Conservation (phyloP, 1,284 basidiomycete genomes). For the Ceratobasidium sp. region DNA sequence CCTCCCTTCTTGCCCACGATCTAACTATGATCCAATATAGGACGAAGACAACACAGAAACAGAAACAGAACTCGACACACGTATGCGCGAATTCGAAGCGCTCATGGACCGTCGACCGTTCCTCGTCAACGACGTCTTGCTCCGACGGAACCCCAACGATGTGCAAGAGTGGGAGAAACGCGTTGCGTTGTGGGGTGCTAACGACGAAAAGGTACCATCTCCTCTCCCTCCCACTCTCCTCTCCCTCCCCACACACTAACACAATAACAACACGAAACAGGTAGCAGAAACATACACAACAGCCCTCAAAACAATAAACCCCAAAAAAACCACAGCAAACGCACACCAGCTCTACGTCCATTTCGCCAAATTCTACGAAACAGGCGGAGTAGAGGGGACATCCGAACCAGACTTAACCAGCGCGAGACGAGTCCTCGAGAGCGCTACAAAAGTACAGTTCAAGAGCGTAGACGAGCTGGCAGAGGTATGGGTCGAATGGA, state of each 20-base stretch:
- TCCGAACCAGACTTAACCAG: constrained; percentile 87
- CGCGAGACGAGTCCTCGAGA: constrained; percentile 93
- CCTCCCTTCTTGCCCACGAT: constrained; percentile 48
- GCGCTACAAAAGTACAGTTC: constrained; percentile 92
- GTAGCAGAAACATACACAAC: constrained; percentile 93
- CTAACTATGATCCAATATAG: constrained; percentile 54
- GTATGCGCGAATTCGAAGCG: constrained; percentile 95
- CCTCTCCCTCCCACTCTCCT: background rate
- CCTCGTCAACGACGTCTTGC: constrained; percentile 94
- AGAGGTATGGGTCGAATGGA: constrained; percentile 99
- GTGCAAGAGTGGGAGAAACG: constrained; percentile 99
- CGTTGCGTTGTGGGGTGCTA: constrained; percentile 91
- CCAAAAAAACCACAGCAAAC: constrained; percentile 93
- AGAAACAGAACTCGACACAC: constrained; percentile 87
- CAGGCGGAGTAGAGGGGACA: constrained; percentile 85
- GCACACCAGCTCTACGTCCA: constrained; percentile 93
- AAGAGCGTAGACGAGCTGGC: constrained; percentile 97
- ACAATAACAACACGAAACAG: constrained; percentile 58
- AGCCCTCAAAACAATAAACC: constrained; percentile 90
- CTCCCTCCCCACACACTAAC: background rate
- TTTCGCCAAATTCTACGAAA: constrained; percentile 98
- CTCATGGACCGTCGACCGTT: constrained; percentile 97
- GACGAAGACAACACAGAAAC: constrained; percentile 85
- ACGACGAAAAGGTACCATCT: constrained; percentile 84
- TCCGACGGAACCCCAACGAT: constrained; percentile 96